These are phyloP conservation scores for Rhododendron mucronatum DNA, from an alignment of 148 eudicot species.

Conservation along the genomic window DNA sequence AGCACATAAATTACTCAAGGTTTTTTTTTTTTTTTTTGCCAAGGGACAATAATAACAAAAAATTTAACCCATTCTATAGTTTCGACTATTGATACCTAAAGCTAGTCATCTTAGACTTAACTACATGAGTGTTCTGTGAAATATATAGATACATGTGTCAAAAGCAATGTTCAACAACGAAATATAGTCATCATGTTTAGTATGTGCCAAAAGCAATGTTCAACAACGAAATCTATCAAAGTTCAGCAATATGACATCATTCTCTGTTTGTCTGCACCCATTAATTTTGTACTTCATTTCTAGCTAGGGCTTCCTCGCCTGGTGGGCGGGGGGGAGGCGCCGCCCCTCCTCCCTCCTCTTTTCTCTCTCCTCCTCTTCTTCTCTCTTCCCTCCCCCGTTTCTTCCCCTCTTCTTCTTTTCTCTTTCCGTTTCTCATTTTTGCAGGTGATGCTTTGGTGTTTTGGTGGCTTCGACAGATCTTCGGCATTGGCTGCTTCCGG, in stretches of 20 bases:
- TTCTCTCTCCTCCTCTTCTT: too few relatives aligned
- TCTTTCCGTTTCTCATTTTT: too few relatives aligned
- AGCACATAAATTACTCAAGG: conserved; percentile 10
- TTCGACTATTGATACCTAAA: background rate
- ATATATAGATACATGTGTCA: background rate
- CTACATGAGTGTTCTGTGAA: background rate
- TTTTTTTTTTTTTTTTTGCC: background rate
- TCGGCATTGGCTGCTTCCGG: too few relatives aligned
- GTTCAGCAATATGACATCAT: background rate
- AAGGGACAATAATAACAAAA: background rate
- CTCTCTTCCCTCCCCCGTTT: too few relatives aligned
- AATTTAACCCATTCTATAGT: background rate
- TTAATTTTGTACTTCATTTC: background rate
- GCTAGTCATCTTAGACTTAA: background rate
- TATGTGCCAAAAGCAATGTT: background rate
- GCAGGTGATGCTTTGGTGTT: too few relatives aligned
- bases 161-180: background rate
- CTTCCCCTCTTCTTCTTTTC: too few relatives aligned
- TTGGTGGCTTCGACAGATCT: too few relatives aligned
- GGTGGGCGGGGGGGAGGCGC: too few relatives aligned
- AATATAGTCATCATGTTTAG: background rate
- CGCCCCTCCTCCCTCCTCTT: too few relatives aligned
- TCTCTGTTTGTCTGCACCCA: background rate
- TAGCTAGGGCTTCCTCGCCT: background rate
- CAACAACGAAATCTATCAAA: background rate